These are phyloP conservation scores for Rhytidhysteron rufulum DNA, from an alignment of 2,329 filamentous ascomycete genomes.

Conservation along the genomic window DNA sequence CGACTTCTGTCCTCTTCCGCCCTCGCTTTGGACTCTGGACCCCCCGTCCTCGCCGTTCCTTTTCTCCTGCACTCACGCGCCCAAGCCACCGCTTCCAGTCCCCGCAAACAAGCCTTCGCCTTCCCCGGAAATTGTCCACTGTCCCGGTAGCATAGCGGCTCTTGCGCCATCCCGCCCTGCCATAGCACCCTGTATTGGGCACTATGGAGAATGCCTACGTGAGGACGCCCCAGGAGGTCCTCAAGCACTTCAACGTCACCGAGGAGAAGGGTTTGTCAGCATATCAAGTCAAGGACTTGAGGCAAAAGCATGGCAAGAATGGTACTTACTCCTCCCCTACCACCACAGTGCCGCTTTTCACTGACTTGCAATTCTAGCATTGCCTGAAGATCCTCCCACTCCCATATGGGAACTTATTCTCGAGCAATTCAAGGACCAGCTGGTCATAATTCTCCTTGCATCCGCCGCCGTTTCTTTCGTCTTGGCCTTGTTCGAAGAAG, in stretches of 20 bases:
- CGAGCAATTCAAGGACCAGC: conserved; percentile 98
- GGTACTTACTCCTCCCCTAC: conserved; percentile 43
- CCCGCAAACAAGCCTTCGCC: too few relatives aligned
- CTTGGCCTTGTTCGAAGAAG: conserved; percentile 87
- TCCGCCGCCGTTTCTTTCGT: conserved; percentile 93
- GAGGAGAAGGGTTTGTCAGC: conserved; percentile 50
- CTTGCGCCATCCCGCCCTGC: conserved; percentile 7
- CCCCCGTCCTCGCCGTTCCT: background rate
- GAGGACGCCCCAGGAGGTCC: conserved; percentile 46
- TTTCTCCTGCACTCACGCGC: background rate
- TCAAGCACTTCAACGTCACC: conserved; percentile 50
- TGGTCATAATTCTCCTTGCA: conserved; percentile 89
- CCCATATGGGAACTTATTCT: conserved; percentile 94
- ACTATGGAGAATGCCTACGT: conserved; percentile 54
- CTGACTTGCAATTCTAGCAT: too few relatives aligned
- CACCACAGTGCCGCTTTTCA: too few relatives aligned
- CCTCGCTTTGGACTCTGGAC: background rate
- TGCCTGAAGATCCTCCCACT: conserved; percentile 88
- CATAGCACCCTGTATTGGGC: conserved; percentile 2
- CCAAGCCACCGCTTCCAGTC: too few relatives aligned
- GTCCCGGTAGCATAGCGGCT: background rate
- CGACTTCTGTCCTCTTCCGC: background rate
- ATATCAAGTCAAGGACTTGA: conserved; percentile 43
- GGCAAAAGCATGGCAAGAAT: conserved; percentile 52
- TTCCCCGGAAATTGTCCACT: too few relatives aligned